Evolutionary conservation across 805 yeast genomes (phyloP).

Genomic region (Sugiyamaella valdiviana): DNA sequence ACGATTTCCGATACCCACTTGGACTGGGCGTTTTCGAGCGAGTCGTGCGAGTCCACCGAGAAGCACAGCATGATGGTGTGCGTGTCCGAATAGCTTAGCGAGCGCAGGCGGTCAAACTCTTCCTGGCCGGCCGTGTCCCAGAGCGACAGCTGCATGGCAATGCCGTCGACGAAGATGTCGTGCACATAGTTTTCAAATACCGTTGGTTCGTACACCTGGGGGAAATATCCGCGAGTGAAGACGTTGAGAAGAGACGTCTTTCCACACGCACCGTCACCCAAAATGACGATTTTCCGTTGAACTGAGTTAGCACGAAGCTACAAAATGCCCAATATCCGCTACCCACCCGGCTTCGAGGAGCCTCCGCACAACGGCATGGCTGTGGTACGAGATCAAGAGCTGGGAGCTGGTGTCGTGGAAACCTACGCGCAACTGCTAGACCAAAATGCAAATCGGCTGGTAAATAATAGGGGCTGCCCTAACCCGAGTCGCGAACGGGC

Average conservation of each 20-base stretch:
- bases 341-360: constrained; percentile 36
- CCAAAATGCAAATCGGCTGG: too few relatives aligned
- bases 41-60: constrained; percentile 88
- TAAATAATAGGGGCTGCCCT: too few relatives aligned
- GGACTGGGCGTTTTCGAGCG: constrained; percentile 87
- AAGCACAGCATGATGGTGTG: constrained; percentile 96
- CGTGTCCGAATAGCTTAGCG: constrained; percentile 89
- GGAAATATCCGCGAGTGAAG: constrained; percentile 95
- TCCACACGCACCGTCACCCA: constrained; percentile 99
- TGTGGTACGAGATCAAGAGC: constrained; percentile 3
- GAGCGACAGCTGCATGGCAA: constrained; percentile 81
- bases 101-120: constrained; percentile 90
- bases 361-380: constrained; percentile 37
- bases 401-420: neutral
- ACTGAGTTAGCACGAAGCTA: constrained; percentile 36
- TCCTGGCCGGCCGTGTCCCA: constrained; percentile 99
- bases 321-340: neutral
- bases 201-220: constrained; percentile 97
- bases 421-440: neutral
- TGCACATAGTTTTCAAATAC: constrained; percentile 96
- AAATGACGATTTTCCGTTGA: constrained; percentile 85
- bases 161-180: constrained; percentile 92
- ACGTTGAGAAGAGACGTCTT: constrained; percentile 91
- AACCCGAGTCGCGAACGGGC: too few relatives aligned
- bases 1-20: constrained; percentile 97